A percentile compares a stretch with the other conserved stretches of the same genome.
Evolutionary conservation across 768 basidiomycete genomes (phyloP).

Genomic region (Dioszegia crocea): DNA sequence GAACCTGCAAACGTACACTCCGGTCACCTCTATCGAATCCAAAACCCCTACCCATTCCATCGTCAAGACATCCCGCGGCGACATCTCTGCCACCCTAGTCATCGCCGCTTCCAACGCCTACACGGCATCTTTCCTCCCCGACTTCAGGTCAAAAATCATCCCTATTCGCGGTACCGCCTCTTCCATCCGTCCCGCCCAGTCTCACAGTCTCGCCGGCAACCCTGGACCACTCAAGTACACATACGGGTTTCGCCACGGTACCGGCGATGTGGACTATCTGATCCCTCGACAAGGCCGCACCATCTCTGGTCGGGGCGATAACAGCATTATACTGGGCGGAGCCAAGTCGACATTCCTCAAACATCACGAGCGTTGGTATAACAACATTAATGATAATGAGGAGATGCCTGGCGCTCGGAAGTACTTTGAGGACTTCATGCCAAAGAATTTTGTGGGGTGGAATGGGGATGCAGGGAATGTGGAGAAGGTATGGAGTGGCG

Average conservation of each 20-base stretch:
- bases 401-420: slow-evolving; percentile 21
- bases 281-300: slow-evolving; percentile 34
- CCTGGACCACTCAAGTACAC: slow-evolving; percentile 26
- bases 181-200: slow-evolving; percentile 26
- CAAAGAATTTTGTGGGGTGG: slow-evolving; percentile 26
- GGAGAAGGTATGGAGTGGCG: slow-evolving; percentile 35
- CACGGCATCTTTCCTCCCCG: slow-evolving; percentile 68
- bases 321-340: slow-evolving; percentile 33
- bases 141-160: slow-evolving; percentile 50
- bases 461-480: slow-evolving; percentile 28
- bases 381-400: slow-evolving; percentile 28
- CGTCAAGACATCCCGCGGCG: slow-evolving; percentile 63
- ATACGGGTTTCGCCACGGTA: slow-evolving; percentile 26
- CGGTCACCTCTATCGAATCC: slow-evolving; percentile 1
- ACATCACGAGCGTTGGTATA: slow-evolving; percentile 24
- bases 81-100: slow-evolving; percentile 59
- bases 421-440: slow-evolving; percentile 34
- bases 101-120: slow-evolving; percentile 86
- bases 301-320: slow-evolving; percentile 27
- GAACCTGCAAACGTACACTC: slow-evolving; percentile 30
- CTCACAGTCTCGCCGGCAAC: slow-evolving; percentile 11
- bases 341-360: slow-evolving; percentile 24
- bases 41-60: slow-evolving; percentile 6
- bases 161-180: slow-evolving; percentile 34
- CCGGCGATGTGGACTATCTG: slow-evolving; percentile 35